Conservation (phyloP, 1,284 basidiomycete genomes). For the Apiotrichum porosum region DNA sequence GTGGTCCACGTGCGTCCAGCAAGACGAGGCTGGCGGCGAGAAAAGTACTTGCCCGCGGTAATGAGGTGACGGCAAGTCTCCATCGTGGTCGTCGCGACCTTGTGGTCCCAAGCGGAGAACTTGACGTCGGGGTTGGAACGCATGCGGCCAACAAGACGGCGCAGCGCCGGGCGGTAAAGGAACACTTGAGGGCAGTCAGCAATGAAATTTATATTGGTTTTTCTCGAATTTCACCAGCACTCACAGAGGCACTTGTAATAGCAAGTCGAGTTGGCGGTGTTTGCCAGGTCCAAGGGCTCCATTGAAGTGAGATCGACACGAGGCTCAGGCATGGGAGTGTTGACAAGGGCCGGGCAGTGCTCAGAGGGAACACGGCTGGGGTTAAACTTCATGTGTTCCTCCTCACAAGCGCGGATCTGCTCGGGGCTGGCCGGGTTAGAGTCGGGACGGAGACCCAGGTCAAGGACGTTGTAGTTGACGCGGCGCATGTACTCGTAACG, state of each 20-base stretch:
- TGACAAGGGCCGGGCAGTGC: slow-evolving; percentile 33
- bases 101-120: slow-evolving; percentile 24
- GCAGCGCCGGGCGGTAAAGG: slow-evolving; percentile 37
- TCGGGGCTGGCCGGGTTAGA: slow-evolving; percentile 26
- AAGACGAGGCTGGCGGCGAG: slow-evolving; percentile 33
- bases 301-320: not conserved
- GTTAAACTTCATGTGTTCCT: slow-evolving; percentile 25
- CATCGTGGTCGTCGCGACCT: slow-evolving; percentile 28
- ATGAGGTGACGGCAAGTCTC: slow-evolving; percentile 33
- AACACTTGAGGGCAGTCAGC: slow-evolving; percentile 21
- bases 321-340: slow-evolving; percentile 24
- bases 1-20: slow-evolving; percentile 35
- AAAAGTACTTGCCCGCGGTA: slow-evolving; percentile 28
- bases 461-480: slow-evolving; percentile 30
- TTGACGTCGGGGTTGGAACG: slow-evolving; percentile 18
- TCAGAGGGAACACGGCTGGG: slow-evolving; percentile 15
- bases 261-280: slow-evolving; percentile 29
- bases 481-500: slow-evolving; percentile 39
- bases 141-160: slow-evolving; percentile 31
- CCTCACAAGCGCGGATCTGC: slow-evolving; percentile 24
- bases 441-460: slow-evolving; percentile 38
- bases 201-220: not conserved
- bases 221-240: not conserved
- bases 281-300: slow-evolving; percentile 14
- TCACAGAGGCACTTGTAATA: slow-evolving; percentile 38